Percentiles rank a stretch among this genome's conserved stretches.
Evolutionary conservation across 192 early-diverging fungal genomes (phyloP).

Genomic region (Dispira simplex): DNA sequence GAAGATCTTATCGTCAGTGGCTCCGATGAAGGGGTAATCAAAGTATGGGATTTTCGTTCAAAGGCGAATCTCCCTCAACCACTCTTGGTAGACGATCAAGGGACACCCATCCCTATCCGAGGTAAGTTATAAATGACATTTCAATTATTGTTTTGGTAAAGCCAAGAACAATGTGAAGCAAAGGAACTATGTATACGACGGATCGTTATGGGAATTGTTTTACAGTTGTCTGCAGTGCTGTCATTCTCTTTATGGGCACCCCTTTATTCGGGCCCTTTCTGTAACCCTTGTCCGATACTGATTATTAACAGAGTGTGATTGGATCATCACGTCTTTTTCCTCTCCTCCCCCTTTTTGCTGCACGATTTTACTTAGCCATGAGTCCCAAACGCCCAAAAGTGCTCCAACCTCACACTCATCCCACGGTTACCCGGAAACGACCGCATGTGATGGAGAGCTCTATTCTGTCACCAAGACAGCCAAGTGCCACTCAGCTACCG

Average conservation of each 20-base stretch:
- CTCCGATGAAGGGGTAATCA: constrained; percentile 5
- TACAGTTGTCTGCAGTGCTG: not conserved
- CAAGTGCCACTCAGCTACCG: not conserved
- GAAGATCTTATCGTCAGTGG: not conserved
- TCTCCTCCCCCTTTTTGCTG: not conserved
- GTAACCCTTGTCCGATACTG: not conserved
- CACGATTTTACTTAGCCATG: not conserved
- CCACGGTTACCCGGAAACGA: not conserved
- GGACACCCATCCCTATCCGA: not conserved
- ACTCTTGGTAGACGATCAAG: not conserved
- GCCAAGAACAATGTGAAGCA: not conserved
- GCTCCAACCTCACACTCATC: not conserved
- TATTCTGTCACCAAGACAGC: not conserved
- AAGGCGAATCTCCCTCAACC: not conserved
- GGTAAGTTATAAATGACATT: not conserved
- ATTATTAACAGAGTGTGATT: too few relatives aligned
- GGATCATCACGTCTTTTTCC: too few relatives aligned
- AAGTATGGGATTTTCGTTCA: constrained; percentile 1
- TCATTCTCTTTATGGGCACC: too few relatives aligned
- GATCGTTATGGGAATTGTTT: not conserved
- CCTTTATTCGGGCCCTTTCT: not conserved
- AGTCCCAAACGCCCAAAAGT: not conserved
- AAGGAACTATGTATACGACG: not conserved
- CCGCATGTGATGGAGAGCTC: not conserved
- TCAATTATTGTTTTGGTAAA: not conserved